phyloP scores from a whole-genome alignment of 1,284 basidiomycete genomes.

The Singerocomus inundabilis region DNA sequence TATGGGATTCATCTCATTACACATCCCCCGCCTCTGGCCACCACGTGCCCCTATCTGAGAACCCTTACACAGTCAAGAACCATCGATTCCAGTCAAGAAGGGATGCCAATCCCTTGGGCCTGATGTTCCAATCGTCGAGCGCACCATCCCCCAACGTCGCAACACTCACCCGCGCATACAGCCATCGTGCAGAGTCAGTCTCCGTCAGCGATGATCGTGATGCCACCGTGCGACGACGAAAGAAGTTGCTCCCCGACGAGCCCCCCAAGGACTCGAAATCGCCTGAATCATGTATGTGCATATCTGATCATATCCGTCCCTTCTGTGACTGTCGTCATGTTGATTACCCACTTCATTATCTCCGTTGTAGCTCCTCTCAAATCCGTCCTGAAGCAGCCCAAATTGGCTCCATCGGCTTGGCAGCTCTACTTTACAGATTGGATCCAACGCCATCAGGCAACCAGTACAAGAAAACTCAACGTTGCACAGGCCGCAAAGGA shows the following conservation, averaged over 20 bases:
- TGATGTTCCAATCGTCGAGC: slow-evolving; percentile 75
- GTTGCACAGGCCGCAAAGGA: slow-evolving; percentile 96
- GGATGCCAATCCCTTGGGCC: slow-evolving; percentile 50
- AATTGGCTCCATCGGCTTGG: slow-evolving; percentile 94
- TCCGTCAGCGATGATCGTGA: slow-evolving; percentile 62
- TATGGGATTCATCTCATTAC: slow-evolving; percentile 48
- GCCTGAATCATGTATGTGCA: slow-evolving; percentile 32
- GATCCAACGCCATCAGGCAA: slow-evolving; percentile 86
- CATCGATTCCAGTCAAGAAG: slow-evolving; percentile 37
- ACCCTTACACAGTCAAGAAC: slow-evolving; percentile 30
- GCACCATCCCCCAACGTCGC: slow-evolving; percentile 53
- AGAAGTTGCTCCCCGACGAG: slow-evolving; percentile 50
- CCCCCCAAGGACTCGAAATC: slow-evolving; percentile 34
- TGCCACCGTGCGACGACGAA: slow-evolving; percentile 67
- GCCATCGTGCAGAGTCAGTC: slow-evolving; percentile 62
- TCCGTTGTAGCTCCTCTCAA: slow-evolving; percentile 50
- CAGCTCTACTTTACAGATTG: slow-evolving; percentile 97
- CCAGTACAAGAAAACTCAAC: slow-evolving; percentile 81
- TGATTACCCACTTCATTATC: slow-evolving; percentile 24
- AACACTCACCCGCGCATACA: slow-evolving; percentile 54
- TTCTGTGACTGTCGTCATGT: slow-evolving; percentile 27
- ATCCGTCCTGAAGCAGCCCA: slow-evolving; percentile 80
- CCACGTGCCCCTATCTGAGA: slow-evolving; percentile 46
- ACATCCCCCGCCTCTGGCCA: slow-evolving; percentile 36
- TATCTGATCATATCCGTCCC: slow-evolving; percentile 32